Evolutionary conservation across 805 yeast species (phyloP).

Genomic region (Pichia occidentalis): DNA sequence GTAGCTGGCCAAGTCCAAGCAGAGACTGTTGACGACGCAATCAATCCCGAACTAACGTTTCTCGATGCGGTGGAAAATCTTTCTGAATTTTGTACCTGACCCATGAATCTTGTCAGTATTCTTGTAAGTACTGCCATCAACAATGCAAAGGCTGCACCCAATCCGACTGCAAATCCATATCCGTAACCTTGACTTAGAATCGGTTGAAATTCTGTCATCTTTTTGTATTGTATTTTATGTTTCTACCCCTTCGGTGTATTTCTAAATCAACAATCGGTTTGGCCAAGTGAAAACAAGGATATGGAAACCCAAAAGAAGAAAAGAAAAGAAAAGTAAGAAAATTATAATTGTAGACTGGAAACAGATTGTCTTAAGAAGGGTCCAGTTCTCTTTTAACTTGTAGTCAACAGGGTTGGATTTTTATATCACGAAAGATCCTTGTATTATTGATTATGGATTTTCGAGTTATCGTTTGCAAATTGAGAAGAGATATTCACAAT

Average conservation of each 20-base stretch:
- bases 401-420: too few relatives aligned
- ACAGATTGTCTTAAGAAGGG: too few relatives aligned
- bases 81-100: constrained; percentile 37
- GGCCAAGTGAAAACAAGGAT: too few relatives aligned
- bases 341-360: too few relatives aligned
- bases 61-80: constrained; percentile 36
- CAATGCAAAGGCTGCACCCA: constrained; percentile 41
- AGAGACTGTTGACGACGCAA: constrained; percentile 38
- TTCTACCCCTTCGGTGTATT: not conserved
- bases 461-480: too few relatives aligned
- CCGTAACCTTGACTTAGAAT: constrained; percentile 33
- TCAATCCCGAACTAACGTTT: constrained; percentile 36
- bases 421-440: too few relatives aligned
- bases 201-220: constrained; percentile 16
- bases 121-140: constrained; percentile 34
- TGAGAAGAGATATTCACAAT: too few relatives aligned
- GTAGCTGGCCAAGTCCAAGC: constrained; percentile 46
- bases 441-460: too few relatives aligned
- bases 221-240: not conserved
- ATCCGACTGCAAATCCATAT: constrained; percentile 35
- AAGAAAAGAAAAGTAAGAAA: too few relatives aligned
- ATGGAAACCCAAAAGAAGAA: too few relatives aligned
- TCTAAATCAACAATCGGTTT: too few relatives aligned
- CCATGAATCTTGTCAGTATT: constrained; percentile 31
- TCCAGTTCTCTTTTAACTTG: too few relatives aligned